A percentile compares a stretch with the other conserved stretches of the same genome.
Evolutionary conservation across 73 alveolate species (phyloP).

Genomic region (Paramecium sexaurelia): DNA sequence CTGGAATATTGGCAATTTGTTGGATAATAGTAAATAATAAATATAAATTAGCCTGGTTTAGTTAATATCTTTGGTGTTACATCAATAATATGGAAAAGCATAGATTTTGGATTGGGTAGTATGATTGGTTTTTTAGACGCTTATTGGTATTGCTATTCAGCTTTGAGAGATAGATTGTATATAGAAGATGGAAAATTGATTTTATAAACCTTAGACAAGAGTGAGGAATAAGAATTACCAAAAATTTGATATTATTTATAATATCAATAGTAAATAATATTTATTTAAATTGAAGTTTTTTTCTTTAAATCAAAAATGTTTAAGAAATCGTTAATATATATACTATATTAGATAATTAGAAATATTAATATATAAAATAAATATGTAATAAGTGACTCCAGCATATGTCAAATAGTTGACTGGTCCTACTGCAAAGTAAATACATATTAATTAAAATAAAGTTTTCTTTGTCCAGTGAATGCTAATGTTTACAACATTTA

Average conservation of each 20-base stretch:
- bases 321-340: no score
- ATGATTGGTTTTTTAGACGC: not conserved
- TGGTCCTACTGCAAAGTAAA: not conserved
- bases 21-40: not conserved
- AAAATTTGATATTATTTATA: not conserved
- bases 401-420: not conserved
- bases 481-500: constrained; percentile 80
- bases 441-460: not conserved
- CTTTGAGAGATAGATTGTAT: not conserved
- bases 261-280: no score
- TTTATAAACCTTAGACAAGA: not conserved
- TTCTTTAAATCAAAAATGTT: not conserved
- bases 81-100: not conserved
- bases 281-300: no score
- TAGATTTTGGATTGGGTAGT: not conserved
- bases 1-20: not conserved
- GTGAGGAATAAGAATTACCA: constrained; percentile 13
- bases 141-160: not conserved
- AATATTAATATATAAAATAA: not conserved
- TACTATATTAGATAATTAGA: not conserved
- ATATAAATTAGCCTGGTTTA: not conserved
- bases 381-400: constrained; percentile 23
- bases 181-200: not conserved
- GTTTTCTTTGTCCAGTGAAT: constrained; percentile 78
- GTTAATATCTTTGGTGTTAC: not conserved